Evolutionary conservation across 768 basidiomycete species (phyloP).

Genomic region (Artomyces pyxidatus): DNA sequence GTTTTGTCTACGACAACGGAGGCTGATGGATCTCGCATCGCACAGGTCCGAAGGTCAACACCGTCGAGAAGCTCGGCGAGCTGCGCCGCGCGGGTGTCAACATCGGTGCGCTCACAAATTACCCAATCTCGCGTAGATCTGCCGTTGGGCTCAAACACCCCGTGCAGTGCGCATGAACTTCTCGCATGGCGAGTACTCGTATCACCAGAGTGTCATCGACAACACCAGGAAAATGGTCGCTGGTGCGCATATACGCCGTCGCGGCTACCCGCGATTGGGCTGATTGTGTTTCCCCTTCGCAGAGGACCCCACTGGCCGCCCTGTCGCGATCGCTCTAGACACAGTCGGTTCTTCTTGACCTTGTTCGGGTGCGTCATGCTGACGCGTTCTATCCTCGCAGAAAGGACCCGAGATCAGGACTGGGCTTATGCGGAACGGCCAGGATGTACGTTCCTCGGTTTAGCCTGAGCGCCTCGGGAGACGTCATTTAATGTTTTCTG

Average conservation of each 20-base stretch:
- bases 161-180: conserved; percentile 97
- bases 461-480: conserved; percentile 6
- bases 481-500: neutral
- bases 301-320: conserved; percentile 74
- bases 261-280: neutral
- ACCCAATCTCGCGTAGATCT: neutral
- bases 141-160: conserved; percentile 6
- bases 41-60: conserved; percentile 90
- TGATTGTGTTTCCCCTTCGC: conserved; percentile 16
- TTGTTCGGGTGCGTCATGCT: neutral
- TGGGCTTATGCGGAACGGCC: conserved; percentile 79
- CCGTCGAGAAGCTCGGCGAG: conserved; percentile 76
- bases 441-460: conserved; percentile 54
- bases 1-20: neutral
- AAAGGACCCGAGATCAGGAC: conserved; percentile 99
- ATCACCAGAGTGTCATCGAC: conserved; percentile 98
- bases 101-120: conserved; percentile 63
- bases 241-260: conserved; percentile 35
- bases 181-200: conserved; percentile 97
- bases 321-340: conserved; percentile 95
- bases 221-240: conserved; percentile 86
- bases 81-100: conserved; percentile 92
- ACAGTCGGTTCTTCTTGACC: conserved; percentile 43
- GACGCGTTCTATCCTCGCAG: conserved; percentile 30
- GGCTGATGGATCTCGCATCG: conserved; percentile 5